Evolutionary conservation across 345 rosid genomes (phyloP).

Genomic region (Odontarrhena argentea): DNA sequence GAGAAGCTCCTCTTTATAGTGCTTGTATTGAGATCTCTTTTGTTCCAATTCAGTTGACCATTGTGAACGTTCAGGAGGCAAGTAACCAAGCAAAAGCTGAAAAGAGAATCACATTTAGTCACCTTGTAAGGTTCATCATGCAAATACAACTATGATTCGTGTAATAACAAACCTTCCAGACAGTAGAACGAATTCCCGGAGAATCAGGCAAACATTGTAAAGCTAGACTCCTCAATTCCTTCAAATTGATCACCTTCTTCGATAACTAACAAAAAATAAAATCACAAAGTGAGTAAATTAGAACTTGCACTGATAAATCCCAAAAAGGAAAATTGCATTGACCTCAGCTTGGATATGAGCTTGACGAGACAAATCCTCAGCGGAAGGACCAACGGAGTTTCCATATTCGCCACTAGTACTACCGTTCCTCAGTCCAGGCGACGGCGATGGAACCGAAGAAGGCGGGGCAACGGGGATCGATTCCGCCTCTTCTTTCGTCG

Average conservation of each 20-base stretch:
- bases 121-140: background rate
- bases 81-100: conserved; percentile 91
- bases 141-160: background rate
- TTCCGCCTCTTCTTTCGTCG: conserved; percentile 47
- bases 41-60: conserved; percentile 84
- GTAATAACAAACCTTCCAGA: conserved; percentile 70
- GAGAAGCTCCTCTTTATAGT: conserved; percentile 83
- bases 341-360: conserved; percentile 88
- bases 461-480: conserved; percentile 46
- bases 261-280: conserved; percentile 54
- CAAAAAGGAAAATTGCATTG: conserved; percentile 1
- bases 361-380: conserved; percentile 78
- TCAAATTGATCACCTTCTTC: conserved; percentile 75
- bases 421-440: conserved; percentile 39
- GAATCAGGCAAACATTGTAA: conserved; percentile 86
- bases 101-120: conserved; percentile 21
- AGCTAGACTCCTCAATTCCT: conserved; percentile 82
- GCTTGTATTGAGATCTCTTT: conserved; percentile 87
- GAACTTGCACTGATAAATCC: background rate
- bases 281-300: background rate
- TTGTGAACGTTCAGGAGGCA: conserved; percentile 80
- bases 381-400: conserved; percentile 45
- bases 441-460: conserved; percentile 48
- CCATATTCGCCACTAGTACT: conserved; percentile 47
- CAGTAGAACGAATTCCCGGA: conserved; percentile 82